Base-by-base conservation (phyloP, 352 stramenopile genomes). In the Globisporangium canariense region DNA sequence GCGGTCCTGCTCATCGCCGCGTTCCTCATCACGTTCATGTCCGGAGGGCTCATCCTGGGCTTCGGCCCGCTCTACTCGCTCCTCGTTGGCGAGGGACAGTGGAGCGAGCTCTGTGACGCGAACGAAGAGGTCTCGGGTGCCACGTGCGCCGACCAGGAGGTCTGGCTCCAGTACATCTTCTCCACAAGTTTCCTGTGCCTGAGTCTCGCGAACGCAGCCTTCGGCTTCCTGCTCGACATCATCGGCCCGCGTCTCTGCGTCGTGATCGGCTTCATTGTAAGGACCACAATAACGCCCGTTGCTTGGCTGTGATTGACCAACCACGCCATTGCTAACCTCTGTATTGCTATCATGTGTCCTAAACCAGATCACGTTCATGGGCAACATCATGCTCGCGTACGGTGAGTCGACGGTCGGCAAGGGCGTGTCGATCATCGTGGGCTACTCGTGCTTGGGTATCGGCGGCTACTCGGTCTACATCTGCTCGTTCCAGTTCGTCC, bases 21-120 rank as follows among this genome's bases (percentile, higher is more conserved):
- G 11, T 40, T 78, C 30, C 51, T 75, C 47, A 73, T 83, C 16
- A 66, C 77, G 14, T 40, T 74, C 64, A 78, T 59, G 38, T 85
- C 75, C 0, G 75, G 70, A 9, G 78, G 78, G 1, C 64, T 87
- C 43, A 77, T 82, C 43, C 66, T 87, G 7, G 74, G 78, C 49
- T 86, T 83, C 50, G 74, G 78, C 0, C 74, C 76, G 25, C 65
- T 87, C 28, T 87, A 87, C 67, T 74, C 78, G 57, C 62, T 77
- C 45, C 67, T 87, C 36, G 66, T 84, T 32, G 49, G 67, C 25
- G 76, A 83, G 25, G 62, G 67, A 4, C 74, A 84, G 55, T 84
- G 78, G 75, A 72, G 68, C 22, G 78, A 87, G 58, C 58, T 73
- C 30, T 84, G 74, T 43, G 58, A 40, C 13, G 57, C 69, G 38